Evolutionary conservation across 192 early-diverging fungal species (phyloP).

Genomic region (Coemansia sp.): DNA sequence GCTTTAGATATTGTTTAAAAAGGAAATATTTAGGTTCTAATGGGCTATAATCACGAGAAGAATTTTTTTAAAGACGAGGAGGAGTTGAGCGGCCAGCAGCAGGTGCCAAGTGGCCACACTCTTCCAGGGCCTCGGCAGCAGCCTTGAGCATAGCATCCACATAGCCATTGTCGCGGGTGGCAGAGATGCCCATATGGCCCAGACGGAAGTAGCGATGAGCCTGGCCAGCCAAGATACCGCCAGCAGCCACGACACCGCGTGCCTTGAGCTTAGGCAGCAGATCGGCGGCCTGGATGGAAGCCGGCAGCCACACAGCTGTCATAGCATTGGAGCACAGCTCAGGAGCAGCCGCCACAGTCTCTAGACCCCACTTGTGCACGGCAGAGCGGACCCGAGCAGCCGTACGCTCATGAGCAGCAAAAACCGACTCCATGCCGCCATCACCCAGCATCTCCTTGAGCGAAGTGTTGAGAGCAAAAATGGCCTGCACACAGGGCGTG

Average conservation of each 20-base stretch:
- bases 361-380: slow-evolving; percentile 66
- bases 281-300: slow-evolving; percentile 70
- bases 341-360: slow-evolving; percentile 62
- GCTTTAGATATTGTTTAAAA: too few relatives aligned
- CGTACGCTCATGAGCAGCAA: slow-evolving; percentile 73
- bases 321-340: slow-evolving; percentile 71
- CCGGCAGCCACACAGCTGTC: slow-evolving; percentile 87
- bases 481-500: slow-evolving; percentile 90
- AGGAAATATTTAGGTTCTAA: too few relatives aligned
- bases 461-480: slow-evolving; percentile 83
- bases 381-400: slow-evolving; percentile 72
- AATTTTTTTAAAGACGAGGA: slow-evolving; percentile 30
- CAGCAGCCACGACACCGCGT: slow-evolving; percentile 84
- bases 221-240: slow-evolving; percentile 81
- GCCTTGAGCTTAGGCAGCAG: slow-evolving; percentile 75
- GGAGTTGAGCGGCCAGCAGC: slow-evolving; percentile 31
- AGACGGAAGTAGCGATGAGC: slow-evolving; percentile 92
- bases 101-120: slow-evolving; percentile 32
- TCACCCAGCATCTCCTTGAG: slow-evolving; percentile 72
- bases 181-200: slow-evolving; percentile 84
- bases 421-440: slow-evolving; percentile 68
- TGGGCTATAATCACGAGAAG: too few relatives aligned
- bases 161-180: slow-evolving; percentile 64
- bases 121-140: slow-evolving; percentile 58
- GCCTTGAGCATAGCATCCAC: slow-evolving; percentile 66